A percentile compares a stretch with the other conserved stretches of the same genome.
Conservation (phyloP, 2,329 filamentous ascomycete species). For the Diaporthe destruens region DNA sequence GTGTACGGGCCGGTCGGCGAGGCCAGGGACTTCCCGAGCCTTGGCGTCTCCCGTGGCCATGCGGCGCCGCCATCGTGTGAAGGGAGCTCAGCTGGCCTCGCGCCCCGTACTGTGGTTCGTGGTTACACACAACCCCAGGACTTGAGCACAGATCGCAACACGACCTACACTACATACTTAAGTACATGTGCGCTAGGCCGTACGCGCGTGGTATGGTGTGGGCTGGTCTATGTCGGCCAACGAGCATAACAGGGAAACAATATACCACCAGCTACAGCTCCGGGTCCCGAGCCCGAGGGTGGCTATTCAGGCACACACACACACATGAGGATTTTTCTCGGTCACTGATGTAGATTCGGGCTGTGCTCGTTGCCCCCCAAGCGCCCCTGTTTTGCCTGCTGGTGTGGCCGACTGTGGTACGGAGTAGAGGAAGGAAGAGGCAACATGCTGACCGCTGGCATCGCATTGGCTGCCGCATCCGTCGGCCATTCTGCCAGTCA, state of each 20-base stretch:
- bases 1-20: too few species aligned
- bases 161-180: neutral
- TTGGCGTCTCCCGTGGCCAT: conserved; percentile 27
- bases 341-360: neutral
- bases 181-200: too few species aligned
- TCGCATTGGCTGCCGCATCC: conserved; percentile 21
- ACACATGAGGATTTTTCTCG: neutral
- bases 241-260: neutral
- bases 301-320: conserved; percentile 13
- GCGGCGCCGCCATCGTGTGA: conserved; percentile 8
- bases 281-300: neutral
- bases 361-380: conserved; percentile 4
- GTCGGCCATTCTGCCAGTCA: conserved; percentile 14
- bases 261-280: neutral
- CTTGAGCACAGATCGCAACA: conserved; percentile 31
- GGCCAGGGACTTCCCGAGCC: conserved; percentile 26
- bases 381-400: conserved; percentile 5
- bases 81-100: conserved; percentile 18
- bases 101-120: neutral
- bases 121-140: neutral
- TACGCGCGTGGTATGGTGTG: neutral
- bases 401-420: neutral
- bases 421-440: neutral
- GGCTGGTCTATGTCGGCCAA: conserved; percentile 15
- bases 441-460: conserved; percentile 27